Evolutionary conservation across 1,284 basidiomycete genomes (phyloP), one percentile per base, ranked within the genome.

Genomic region (Veloporphyrellus conicus): DNA sequence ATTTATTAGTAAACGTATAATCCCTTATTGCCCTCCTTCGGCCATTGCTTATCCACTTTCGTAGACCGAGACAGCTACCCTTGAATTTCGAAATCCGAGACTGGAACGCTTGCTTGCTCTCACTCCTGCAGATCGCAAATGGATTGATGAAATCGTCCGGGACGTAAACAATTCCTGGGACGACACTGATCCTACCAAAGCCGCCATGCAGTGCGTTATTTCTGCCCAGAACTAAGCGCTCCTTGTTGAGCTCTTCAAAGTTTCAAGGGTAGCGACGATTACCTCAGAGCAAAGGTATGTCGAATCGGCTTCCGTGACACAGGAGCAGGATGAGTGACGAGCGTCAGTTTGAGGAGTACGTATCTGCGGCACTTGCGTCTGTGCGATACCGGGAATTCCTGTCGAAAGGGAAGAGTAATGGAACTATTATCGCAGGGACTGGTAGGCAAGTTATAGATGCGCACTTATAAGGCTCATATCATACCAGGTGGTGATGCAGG

Each of bases 261-360:
- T 56, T 96, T 94, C 69, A 85, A 87, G 65, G 93, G 93, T 11
- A 92, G 89, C 55, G 93, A 96, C 60, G 94, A 97, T 66, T 95
- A 94, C 63, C 68, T 97, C 31, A 75, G 93, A 46, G 76, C 79
- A 33, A 93, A 94, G 77, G 90, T 88, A 43, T 29, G 48, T 57
- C 55, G 20, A 71, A 61, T 48, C 20, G 19, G 27, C 32, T 25
- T 38, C 28, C 9, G 19, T 28, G 16, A 37, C 11, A 35, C 31
- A 39, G 3, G 12, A 34, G 47, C 16, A 18, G 27, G 23, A 29
- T 47, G 19, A 38, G 22, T 49, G 32, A 45, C 16, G 23, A 35
- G 29, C 43, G 5, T 20, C 56, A 90, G 82, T 90, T 90, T 46
- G 86, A 92, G 59, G 90, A 93, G 60, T 93, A 93, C 59, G 79